Conservation (phyloP, 352 stramenopile species). For the Vaucheria bursata region DNA sequence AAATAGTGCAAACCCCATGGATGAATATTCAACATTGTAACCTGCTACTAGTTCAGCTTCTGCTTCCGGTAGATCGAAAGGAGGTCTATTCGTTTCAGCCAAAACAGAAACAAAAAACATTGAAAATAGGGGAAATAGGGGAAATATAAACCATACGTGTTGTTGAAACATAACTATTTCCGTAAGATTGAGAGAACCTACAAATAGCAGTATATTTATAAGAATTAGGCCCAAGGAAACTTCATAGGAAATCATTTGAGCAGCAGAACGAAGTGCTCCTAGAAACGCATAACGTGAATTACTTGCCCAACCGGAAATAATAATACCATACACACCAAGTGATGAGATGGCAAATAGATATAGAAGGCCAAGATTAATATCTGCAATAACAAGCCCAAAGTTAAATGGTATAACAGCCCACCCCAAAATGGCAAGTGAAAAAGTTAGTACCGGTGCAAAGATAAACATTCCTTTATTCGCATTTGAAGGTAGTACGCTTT, state of each 20-base stretch:
- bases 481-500: conserved; percentile 50
- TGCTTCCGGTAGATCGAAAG: conserved; percentile 56
- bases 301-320: too few relatives aligned
- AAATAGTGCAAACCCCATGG: conserved; percentile 50
- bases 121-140: conserved; percentile 52
- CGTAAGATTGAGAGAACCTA: too few relatives aligned
- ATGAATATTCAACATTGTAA: conserved; percentile 56
- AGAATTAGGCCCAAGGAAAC: too few relatives aligned
- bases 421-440: conserved; percentile 51
- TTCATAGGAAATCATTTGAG: too few relatives aligned
- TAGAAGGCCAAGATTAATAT: conserved; percentile 24
- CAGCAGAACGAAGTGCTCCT: too few relatives aligned
- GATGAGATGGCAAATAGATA: conserved; percentile 52
- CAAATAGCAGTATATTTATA: too few relatives aligned
- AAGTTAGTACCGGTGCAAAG: conserved; percentile 50
- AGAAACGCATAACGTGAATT: too few relatives aligned
- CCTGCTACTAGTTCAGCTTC: conserved; percentile 55
- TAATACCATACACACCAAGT: conserved; percentile 48
- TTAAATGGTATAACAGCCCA: conserved; percentile 50
- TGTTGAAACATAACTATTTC: conserved; percentile 48
- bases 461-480: conserved; percentile 50
- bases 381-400: neutral
- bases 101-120: conserved; percentile 53
- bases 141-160: conserved; percentile 50
- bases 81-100: conserved; percentile 54